A percentile compares a stretch with the other conserved stretches of the same genome.
Evolutionary conservation across 345 rosid species (phyloP).

Genomic region (Sonneratia alba): DNA sequence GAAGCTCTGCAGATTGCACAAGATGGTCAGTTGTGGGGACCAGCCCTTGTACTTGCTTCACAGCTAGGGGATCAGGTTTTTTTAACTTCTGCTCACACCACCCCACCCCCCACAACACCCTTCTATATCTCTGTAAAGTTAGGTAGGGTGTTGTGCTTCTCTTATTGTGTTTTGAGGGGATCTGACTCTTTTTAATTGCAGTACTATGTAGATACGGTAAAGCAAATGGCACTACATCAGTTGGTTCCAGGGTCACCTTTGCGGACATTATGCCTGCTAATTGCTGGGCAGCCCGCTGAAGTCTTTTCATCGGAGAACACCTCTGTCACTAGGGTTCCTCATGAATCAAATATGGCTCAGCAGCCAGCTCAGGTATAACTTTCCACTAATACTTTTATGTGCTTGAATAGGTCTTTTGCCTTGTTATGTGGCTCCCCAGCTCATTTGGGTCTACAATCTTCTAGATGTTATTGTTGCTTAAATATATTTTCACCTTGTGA

Average conservation of each 20-base stretch:
- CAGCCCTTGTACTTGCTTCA: constrained; percentile 89
- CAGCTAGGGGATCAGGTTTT: constrained; percentile 93
- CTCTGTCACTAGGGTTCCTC: constrained; percentile 25
- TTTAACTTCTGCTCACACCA: constrained; percentile 8
- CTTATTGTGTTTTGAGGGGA: constrained; percentile 8
- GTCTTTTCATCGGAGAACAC: constrained; percentile 50
- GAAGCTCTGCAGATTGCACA: constrained; percentile 84
- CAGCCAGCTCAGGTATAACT: constrained; percentile 48
- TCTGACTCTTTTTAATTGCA: constrained; percentile 26
- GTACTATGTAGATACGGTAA: constrained; percentile 90
- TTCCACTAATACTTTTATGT: background rate
- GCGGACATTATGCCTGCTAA: constrained; percentile 89
- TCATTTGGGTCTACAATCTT: background rate
- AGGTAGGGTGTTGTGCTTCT: background rate
- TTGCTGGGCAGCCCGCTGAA: constrained; percentile 95
- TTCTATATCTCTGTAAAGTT: background rate
- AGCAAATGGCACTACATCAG: constrained; percentile 92
- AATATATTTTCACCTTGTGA: background rate
- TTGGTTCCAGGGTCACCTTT: constrained; percentile 91
- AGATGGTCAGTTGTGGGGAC: constrained; percentile 98
- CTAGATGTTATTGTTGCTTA: background rate
- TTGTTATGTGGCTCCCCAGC: background rate
- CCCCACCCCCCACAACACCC: too few species aligned
- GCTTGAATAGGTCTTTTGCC: background rate
- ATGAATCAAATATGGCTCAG: constrained; percentile 27